Base-by-base conservation (phyloP, 2,329 filamentous ascomycete species). In the Pseudogymnoascus sp. region DNA sequence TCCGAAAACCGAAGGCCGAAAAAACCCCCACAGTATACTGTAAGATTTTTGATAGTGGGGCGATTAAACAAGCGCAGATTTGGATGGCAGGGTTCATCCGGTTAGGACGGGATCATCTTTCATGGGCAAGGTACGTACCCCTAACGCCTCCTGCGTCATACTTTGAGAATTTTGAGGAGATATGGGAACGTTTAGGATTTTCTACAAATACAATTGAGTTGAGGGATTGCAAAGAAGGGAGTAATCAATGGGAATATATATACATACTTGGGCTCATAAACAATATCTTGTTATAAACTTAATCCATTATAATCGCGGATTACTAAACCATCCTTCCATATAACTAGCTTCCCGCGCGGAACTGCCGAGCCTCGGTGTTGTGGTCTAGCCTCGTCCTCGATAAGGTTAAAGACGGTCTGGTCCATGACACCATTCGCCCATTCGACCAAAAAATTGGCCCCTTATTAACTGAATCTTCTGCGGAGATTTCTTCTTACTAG, bases 1-100 rank as follows among this genome's bases (percentile, higher is more conserved):
- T 19, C 50, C 50, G 50, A 56, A 56, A 14, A 56, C 29, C 50
- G 50, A 56, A 56, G 26, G 4, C 50, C 50, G 47, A 56, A 13
- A 14, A 33, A 4, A 21, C 50, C 8, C 8, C 50, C 50, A 56
- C 50, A 19, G 50, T 56, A 56, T 56, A 19, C 19, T 19, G 19
- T 19, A 19, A 56, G n/a, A 56, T 56, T 56, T 53, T 56, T 56
- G 50, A 56, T 56, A 16, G 50, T 13, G 50, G 50, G 50, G 29
- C 50, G 16, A 6, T 29, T 11, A 7, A 33, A 56, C n/a, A 13
- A 56, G 26, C 29, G 50, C n/a, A 4, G 14, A 53, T 47, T 29
- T 50, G 33, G 13, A 26, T 13, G 50, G n/a, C 50, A 56, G 29
- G 50, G 50, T 56, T 19, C 29, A 33, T 56, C 50, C 50, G 50